These are phyloP conservation scores for Talaromyces sp. DNA, from an alignment of 2,329 filamentous ascomycete species.

Conservation along the genomic window DNA sequence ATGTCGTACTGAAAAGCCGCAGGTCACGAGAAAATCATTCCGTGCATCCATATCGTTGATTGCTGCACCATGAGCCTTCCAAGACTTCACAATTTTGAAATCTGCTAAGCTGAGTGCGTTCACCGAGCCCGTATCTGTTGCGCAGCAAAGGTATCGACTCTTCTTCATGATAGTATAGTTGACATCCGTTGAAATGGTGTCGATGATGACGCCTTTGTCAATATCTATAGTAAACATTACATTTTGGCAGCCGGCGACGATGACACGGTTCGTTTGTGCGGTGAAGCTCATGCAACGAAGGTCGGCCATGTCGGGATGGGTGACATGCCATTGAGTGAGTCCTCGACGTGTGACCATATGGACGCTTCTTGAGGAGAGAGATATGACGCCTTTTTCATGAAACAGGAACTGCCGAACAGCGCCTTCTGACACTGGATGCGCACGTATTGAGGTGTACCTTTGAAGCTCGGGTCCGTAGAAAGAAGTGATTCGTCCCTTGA, in stretches of 20 bases:
- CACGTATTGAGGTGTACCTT: slow-evolving; percentile 84
- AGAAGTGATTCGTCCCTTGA: slow-evolving; percentile 78
- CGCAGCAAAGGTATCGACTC: slow-evolving; percentile 83
- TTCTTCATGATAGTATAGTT: slow-evolving; percentile 92
- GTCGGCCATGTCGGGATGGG: slow-evolving; percentile 74
- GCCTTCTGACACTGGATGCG: slow-evolving; percentile 69
- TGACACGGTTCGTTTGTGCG: slow-evolving; percentile 76
- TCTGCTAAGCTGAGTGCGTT: slow-evolving; percentile 79
- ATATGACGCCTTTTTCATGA: slow-evolving; percentile 84
- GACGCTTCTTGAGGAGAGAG: slow-evolving; percentile 75
- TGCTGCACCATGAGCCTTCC: slow-evolving; percentile 82
- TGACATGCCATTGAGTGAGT: slow-evolving; percentile 81
- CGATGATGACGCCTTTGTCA: slow-evolving; percentile 68
- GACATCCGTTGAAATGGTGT: slow-evolving; percentile 67
- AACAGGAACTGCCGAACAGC: slow-evolving; percentile 83
- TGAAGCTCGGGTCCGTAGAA: slow-evolving; percentile 84
- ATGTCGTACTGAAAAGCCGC: slow-evolving; percentile 83
- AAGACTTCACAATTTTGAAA: slow-evolving; percentile 75
- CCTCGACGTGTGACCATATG: slow-evolving; percentile 86
- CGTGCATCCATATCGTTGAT: slow-evolving; percentile 98
- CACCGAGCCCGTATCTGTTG: slow-evolving; percentile 75
- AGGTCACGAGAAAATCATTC: slow-evolving; percentile 91
- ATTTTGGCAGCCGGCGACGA: slow-evolving; percentile 82
- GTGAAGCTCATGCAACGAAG: slow-evolving; percentile 94
- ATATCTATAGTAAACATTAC: slow-evolving; percentile 75